Base-by-base conservation (phyloP, 2,329 filamentous ascomycete species). In the Colletotrichum sp. region DNA sequence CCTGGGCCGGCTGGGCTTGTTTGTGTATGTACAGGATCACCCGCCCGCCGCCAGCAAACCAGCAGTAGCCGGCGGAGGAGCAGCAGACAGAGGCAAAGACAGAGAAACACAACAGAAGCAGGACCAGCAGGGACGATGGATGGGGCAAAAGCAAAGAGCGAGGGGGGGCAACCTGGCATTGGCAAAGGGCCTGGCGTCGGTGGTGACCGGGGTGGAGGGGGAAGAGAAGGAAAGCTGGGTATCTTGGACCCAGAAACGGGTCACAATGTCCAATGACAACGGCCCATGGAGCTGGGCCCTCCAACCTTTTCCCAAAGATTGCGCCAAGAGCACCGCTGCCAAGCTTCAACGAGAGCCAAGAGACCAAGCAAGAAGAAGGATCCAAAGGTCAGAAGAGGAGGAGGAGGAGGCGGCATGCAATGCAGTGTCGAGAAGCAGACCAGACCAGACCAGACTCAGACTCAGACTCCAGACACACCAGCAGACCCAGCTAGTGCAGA, bases 281-380 rank as follows among this genome's bases (percentile, higher is more conserved):
- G 36, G 36, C 10, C 24, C 16, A n/a, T 49, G 60, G 36, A 36
- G 18, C 52, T 59, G 66, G 66, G 32, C 24, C 66, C 49, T 69
- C 66, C 68, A 62, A 70, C 55, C 55, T 70, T 63, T 63, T 49
- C 26, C 57, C 68, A 70, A 39, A 62, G 36, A 63, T 70, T 70
- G 68, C 68, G 68, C 68, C 68, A 70, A 52, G 68, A 28, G 24
- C 6, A 62, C 39, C 18, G 18, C 18, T 62, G 67, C 67, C 67
- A 69, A 69, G 67, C 57, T 62, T 32, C 67, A 55, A 49, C 24
- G 26, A 70, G 16, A 34, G 67, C 67, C 67, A 69, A 69, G 67
- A 62, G 52, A 59, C 26, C 16, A 34, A 68, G 67, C 39, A 49
- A 49, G 39, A 44, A 60, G 52, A 60, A 10, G 34, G 57, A 63